Base-by-base conservation (phyloP, 2,329 filamentous ascomycete species). In the Epichloe gansuensis region DNA sequence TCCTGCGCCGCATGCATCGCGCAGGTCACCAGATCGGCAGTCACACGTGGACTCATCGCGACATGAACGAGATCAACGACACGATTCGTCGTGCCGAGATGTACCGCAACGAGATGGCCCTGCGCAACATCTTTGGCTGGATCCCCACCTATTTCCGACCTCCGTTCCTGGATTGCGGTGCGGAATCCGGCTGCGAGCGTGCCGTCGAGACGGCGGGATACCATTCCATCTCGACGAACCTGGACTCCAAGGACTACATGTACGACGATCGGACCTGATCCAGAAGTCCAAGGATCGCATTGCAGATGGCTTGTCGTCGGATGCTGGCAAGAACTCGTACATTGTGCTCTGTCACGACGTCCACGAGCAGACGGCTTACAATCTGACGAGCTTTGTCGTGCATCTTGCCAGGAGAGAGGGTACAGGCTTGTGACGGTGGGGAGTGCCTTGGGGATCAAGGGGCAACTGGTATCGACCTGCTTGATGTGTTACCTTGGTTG, bases 171-270 rank as follows among this genome's bases (percentile, higher is more conserved):
- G 71, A 71, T 51, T 75, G 73, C 62, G 65, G 63, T 46, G 54
- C 55, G 8, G 60, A 53, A 6, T 70, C 69, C n/a, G 72, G 68
- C 21, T 74, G 72, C 55, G 60, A 67, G 43, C 56, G 58, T 3
- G 60, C 67, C 34, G 58, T 74, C 58, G 61, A 57, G 3, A 57
- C 58, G 25, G 61, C 80, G 31, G 75, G 74, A 42, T 82, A 82
- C 63, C 77, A 81, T 60, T 63, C 80, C 56, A 69, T 76, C 54
- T 77, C 76, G 59, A 77, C 75, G 58, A 75, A 81, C 59, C 64
- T 82, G 12, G 80, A 83, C 61, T 83, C 80, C 15, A 76, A 81
- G 56, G 80, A 83, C 64, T 82, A 78, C 60, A 68, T 77, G 59
- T 74, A 80, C 58, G 69, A 74, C 53, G 67, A 66, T 8, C 76